phyloP scores from a whole-genome alignment of 2,329 filamentous ascomycete species.

The Orbilia oligospora region DNA sequence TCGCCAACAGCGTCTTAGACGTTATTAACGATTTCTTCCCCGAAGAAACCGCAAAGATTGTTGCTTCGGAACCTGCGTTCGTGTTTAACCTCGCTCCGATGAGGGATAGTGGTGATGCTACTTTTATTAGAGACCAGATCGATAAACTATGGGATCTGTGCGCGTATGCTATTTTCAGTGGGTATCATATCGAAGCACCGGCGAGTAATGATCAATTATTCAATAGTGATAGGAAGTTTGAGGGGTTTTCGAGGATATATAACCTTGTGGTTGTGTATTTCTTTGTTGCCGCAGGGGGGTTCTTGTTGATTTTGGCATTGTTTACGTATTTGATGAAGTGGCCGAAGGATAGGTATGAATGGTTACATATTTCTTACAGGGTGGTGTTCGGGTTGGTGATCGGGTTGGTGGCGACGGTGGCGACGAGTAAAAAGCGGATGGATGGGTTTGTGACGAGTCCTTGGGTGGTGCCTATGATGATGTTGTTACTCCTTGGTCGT shows the following conservation, averaged over 20 bases:
- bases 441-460: slow-evolving; percentile 65
- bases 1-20: slow-evolving; percentile 65
- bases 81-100: slow-evolving; percentile 50
- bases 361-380: slow-evolving; percentile 65
- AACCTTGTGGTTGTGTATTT: slow-evolving; percentile 66
- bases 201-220: slow-evolving; percentile 27
- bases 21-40: slow-evolving; percentile 55
- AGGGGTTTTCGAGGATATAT: slow-evolving; percentile 65
- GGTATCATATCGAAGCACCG: slow-evolving; percentile 62
- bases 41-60: slow-evolving; percentile 44
- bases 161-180: slow-evolving; percentile 61
- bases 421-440: slow-evolving; percentile 63
- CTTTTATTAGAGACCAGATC: slow-evolving; percentile 65
- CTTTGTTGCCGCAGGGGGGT: slow-evolving; percentile 65
- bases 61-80: slow-evolving; percentile 45
- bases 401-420: slow-evolving; percentile 65
- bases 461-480: slow-evolving; percentile 66
- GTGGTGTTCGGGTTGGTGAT: slow-evolving; percentile 64
- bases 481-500: slow-evolving; percentile 66
- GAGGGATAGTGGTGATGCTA: slow-evolving; percentile 56
- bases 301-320: slow-evolving; percentile 64
- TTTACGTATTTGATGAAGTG: slow-evolving; percentile 68
- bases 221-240: slow-evolving; percentile 40
- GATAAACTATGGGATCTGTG: slow-evolving; percentile 61
- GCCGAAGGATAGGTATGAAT: slow-evolving; percentile 67